Base-by-base conservation (phyloP, 2,329 filamentous ascomycete species). In the Sarocladium kiliense region DNA sequence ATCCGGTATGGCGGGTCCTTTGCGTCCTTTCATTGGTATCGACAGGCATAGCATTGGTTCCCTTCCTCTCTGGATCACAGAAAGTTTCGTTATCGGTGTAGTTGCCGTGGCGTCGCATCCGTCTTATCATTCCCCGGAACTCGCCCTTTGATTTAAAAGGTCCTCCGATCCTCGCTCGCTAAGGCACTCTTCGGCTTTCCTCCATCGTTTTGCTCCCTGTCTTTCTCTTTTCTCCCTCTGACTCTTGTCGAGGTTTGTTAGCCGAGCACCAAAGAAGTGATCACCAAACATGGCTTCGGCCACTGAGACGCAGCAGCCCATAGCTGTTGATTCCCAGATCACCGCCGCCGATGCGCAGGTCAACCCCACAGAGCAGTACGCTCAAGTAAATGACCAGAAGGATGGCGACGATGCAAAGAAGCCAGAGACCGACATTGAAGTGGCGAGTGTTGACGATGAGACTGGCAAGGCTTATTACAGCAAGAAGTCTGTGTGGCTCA, bases 401-500 rank as follows among this genome's bases (percentile, higher is more conserved):
- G 26, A 25, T 2, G 12, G 18, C 4, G 25, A 42, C 10, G 53
- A 55, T 9, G 30, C 44, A 10, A 54, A 57, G 21, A 58, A 58
- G 18, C 42, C 55, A 9, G 58, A 51, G 9, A 54, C 45, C 23
- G 56, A 62, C 2, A 56, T 60, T 16, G 63, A 64, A 32, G 42
- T 55, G 3, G 61, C 58, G 25, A 59, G 56, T 16, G 21, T 62
- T 27, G 59, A 61, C 14, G 58, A 53, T 14, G 54, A 41, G 18
- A 14, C 36, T 21, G 41, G 45, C 3, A 68, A 68, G 56, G 59
- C 47, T 3, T 67, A 67, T 53, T 75, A 71, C 62, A 74, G 68
- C 62, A 74, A 68, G 45, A 56, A 68, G 18, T 75, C 73, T 1
- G 70, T 72, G 1, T 75, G 71, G 63, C 58, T 74, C 32, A 73